Evolutionary conservation across 768 basidiomycete genomes (phyloP).

Genomic region (Filobasidium wieringae): DNA sequence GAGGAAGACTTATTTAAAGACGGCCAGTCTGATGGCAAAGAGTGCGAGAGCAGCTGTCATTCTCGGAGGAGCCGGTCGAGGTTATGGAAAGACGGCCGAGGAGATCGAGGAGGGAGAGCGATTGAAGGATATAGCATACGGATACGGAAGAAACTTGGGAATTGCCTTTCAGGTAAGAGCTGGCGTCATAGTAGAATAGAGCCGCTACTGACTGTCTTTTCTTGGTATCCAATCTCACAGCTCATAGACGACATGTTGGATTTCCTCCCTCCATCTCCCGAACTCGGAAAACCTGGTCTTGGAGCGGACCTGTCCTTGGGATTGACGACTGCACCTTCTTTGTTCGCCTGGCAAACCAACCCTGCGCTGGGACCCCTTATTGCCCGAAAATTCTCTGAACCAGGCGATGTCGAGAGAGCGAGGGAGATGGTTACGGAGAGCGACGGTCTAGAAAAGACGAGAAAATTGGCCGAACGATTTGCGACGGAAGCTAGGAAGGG

Average conservation of each 20-base stretch:
- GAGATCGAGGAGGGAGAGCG: constrained; percentile 50
- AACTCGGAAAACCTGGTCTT: constrained; percentile 75
- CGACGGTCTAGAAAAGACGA: constrained; percentile 66
- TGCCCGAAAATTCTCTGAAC: constrained; percentile 58
- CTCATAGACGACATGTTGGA: constrained; percentile 93
- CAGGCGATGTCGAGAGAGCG: constrained; percentile 71
- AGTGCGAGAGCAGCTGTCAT: constrained; percentile 70
- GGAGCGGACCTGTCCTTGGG: constrained; percentile 74
- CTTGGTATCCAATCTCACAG: constrained; percentile 40
- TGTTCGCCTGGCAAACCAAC: constrained; percentile 78
- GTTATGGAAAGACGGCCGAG: constrained; percentile 17
- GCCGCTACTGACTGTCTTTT: not conserved
- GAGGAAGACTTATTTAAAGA: constrained; percentile 86
- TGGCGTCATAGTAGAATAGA: too few relatives aligned
- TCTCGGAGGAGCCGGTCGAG: constrained; percentile 58
- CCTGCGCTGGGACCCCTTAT: constrained; percentile 61
- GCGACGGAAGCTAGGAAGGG: constrained; percentile 64
- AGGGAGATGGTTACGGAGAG: constrained; percentile 55
- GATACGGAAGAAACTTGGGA: constrained; percentile 77
- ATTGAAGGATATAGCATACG: constrained; percentile 82
- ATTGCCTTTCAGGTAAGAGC: constrained; percentile 85
- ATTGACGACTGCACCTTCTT: constrained; percentile 69
- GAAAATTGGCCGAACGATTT: constrained; percentile 60
- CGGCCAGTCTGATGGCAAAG: constrained; percentile 83
- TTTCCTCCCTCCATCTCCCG: constrained; percentile 62